Evolutionary conservation across 225 moss, liverwort and hornwort genomes (phyloP), one percentile per base, ranked within the genome.

Genomic region (Thuidium tamariscinum): DNA sequence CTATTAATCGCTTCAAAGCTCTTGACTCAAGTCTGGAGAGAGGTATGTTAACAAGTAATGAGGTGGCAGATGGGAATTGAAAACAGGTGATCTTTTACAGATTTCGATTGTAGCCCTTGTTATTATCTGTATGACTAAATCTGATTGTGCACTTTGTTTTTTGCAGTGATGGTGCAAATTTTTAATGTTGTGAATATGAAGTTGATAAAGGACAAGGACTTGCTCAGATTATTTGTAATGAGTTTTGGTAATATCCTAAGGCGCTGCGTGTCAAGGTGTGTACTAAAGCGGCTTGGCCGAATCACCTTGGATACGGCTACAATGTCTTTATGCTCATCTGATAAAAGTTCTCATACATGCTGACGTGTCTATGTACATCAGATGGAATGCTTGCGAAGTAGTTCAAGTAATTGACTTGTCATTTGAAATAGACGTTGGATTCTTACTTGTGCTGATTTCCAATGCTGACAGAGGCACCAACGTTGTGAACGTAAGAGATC

Each of bases 91-190:
- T 82, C 67, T 85, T 14, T 80, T 79, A 14, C 52, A 65, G 59
- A 56, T 86, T 86, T 80, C 63, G 64, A 27, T 17, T 59, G 26
- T 42, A 34, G 49, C 34, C 36, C 60, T 36, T 89, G 73, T 29
- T 74, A 59, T 23, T 83, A 14, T 86, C 79, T 74, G 60, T 78
- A 21, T 39, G 52, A 26, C 78, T 61, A 80, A 68, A 16, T 81
- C 74, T 88, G 71, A 84, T 77, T 80, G 29, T 89, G 32, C 81
- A 32, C 69, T 87, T 72, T 86, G 73, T 74, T 82, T 82, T 68
- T 80, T 92, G 95, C 97, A 99, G 98, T 99, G 74, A 99, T 97
- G 98, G 97, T 99, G 86, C 98, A 99, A 91, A 88, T 99, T 86
- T 97, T 97, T 82, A 99, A 97, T 91, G 96, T 97, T 82, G 89